Percentiles rank a stretch among this genome's conserved stretches.
Conservation (phyloP, 1,139 yeast genomes). For the Yamadazyma diddensiae region DNA sequence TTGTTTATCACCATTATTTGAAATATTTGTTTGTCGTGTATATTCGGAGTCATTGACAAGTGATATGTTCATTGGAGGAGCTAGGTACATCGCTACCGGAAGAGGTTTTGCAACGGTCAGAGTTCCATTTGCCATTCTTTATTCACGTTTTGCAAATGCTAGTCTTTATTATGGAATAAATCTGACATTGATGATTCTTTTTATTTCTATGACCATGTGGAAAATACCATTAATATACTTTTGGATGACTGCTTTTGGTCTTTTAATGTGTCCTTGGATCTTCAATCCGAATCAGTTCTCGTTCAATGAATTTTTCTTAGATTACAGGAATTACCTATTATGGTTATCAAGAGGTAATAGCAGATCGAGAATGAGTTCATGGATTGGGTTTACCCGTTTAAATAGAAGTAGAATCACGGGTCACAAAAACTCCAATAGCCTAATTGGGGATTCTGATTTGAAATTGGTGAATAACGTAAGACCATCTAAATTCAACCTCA, state of each 20-base stretch:
- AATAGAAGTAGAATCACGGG: constrained; percentile 45
- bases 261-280: constrained; percentile 47
- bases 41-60: constrained; percentile 48
- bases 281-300: constrained; percentile 53
- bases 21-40: constrained; percentile 50
- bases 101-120: constrained; percentile 53
- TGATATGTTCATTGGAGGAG: constrained; percentile 52
- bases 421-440: constrained; percentile 26
- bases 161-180: constrained; percentile 44
- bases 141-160: constrained; percentile 46
- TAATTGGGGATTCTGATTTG: constrained; percentile 18
- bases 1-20: constrained; percentile 52
- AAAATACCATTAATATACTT: constrained; percentile 42
- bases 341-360: constrained; percentile 50
- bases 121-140: constrained; percentile 40
- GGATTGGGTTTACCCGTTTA: constrained; percentile 41
- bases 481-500: constrained; percentile 37
- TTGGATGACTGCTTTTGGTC: constrained; percentile 47
- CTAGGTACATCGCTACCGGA: constrained; percentile 53
- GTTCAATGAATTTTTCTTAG: constrained; percentile 48
- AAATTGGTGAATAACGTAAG: constrained; percentile 30
- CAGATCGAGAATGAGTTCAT: constrained; percentile 25
- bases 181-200: constrained; percentile 37
- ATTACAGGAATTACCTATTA: constrained; percentile 37
- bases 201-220: constrained; percentile 49